Evolutionary conservation across 1,284 basidiomycete species (phyloP), one percentile per base, ranked within the genome.

Genomic region (Microbotryum silenes-acaulis): DNA sequence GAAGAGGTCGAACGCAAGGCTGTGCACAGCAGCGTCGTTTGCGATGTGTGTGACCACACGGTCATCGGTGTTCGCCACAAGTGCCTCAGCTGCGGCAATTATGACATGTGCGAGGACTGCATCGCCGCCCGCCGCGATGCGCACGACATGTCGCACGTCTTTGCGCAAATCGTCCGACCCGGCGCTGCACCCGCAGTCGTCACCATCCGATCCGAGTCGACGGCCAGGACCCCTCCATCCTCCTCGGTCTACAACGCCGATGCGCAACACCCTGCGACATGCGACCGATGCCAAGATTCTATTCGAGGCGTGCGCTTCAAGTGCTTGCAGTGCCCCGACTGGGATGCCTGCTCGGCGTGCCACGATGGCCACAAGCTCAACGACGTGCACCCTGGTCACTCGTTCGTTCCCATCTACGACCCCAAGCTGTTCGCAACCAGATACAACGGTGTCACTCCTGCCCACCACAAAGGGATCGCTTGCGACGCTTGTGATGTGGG

Each of bases 241-340:
- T 29, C 7, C 4, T 50, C 4, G n/a, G n/a, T 16, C 6, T 27
- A 20, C 9, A 29, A 47, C n/a, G 20, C 27, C 14, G 47, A n/a
- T 4, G 23, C 33, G 16, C 49, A 42, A 1, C 70, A 72, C 54
- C 55, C 61, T 6, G 71, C 73, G 2, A 65, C 65, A 6, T 75
- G 74, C 64, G 71, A 74, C 64, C 67, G 70, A 6, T 91, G 89
- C 75, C 67, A 73, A 16, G 77, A 78, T 57, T 72, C 74, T 6
- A 86, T 91, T 61, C 71, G 71, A 33, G 87, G 87, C 2, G 72
- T 80, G 44, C 82, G 88, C 25, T 89, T 83, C 76, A 91, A 91
- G 80, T 73, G 72, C 56, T 57, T 65, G 49, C 44, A 63, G 10
- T 69, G 67, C 60, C 61, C 63, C 33, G 67, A 69, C 50, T 62